phyloP scores from a whole-genome alignment of 768 basidiomycete species.

The Scleroderma bovista region DNA sequence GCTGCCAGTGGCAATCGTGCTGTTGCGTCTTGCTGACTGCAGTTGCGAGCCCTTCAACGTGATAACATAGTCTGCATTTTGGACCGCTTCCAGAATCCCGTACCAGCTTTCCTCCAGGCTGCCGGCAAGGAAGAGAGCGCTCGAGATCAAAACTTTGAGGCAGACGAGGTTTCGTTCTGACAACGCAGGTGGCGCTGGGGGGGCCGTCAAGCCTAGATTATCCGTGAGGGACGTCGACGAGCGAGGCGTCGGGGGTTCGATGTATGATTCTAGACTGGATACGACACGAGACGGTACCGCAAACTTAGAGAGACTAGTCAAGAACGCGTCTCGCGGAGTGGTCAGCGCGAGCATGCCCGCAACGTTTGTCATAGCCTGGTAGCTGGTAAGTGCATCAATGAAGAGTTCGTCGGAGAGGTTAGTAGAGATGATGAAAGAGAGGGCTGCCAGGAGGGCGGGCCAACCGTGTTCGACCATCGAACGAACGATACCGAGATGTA shows the following conservation, averaged over 20 bases:
- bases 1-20: slow-evolving; percentile 29
- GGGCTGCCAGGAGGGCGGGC: slow-evolving; percentile 87
- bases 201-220: slow-evolving; percentile 54
- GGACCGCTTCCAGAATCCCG: slow-evolving; percentile 80
- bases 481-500: slow-evolving; percentile 57
- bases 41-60: slow-evolving; percentile 47
- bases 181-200: slow-evolving; percentile 61
- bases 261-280: slow-evolving; percentile 64
- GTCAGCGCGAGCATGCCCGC: slow-evolving; percentile 82
- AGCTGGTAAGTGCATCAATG: slow-evolving; percentile 74
- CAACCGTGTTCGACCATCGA: slow-evolving; percentile 84
- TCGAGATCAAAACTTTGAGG: slow-evolving; percentile 73
- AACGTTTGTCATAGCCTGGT: slow-evolving; percentile 81
- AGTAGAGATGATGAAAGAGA: slow-evolving; percentile 85
- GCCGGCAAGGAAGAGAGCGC: slow-evolving; percentile 76
- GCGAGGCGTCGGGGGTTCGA: slow-evolving; percentile 54
- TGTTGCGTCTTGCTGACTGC: slow-evolving; percentile 28
- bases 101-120: slow-evolving; percentile 92
- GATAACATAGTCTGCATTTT: slow-evolving; percentile 93
- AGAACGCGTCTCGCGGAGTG: slow-evolving; percentile 91
- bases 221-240: slow-evolving; percentile 56
- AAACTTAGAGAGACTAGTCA: slow-evolving; percentile 83
- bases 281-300: slow-evolving; percentile 90
- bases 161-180: slow-evolving; percentile 91
- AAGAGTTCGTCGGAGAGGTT: slow-evolving; percentile 92